These are phyloP conservation scores for Pseudogymnoascus sp. DNA, from an alignment of 2,329 filamentous ascomycete species.

Conservation along the genomic window DNA sequence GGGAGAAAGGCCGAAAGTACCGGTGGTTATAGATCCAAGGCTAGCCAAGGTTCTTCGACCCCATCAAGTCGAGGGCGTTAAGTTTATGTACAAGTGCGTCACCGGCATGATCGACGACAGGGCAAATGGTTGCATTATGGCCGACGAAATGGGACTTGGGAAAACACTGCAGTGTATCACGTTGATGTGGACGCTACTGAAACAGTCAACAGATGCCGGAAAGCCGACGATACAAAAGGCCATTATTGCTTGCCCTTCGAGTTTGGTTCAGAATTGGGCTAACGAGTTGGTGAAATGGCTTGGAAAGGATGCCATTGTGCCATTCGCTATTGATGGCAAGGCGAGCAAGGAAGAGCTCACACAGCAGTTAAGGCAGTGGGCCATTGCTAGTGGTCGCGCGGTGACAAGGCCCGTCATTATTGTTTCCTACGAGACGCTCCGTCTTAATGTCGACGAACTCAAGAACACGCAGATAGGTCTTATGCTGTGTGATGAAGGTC, in stretches of 20 bases:
- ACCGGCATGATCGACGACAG: conserved; percentile 93
- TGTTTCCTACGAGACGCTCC: conserved; percentile 92
- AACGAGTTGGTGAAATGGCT: conserved; percentile 97
- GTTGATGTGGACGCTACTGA: conserved; percentile 91
- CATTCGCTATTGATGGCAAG: conserved; percentile 95
- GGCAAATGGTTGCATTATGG: conserved; percentile 98
- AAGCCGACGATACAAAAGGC: conserved; percentile 92
- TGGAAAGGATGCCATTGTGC: conserved; percentile 78
- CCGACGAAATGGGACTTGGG: conserved; percentile 95
- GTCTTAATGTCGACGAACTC: conserved; percentile 82
- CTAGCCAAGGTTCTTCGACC: conserved; percentile 85
- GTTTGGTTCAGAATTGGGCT: conserved; percentile 94
- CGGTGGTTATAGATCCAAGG: conserved; percentile 89
- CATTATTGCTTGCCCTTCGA: conserved; percentile 93
- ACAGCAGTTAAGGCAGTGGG: conserved; percentile 88
- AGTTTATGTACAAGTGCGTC: conserved; percentile 91
- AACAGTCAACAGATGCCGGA: conserved; percentile 92
- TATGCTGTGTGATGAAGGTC: conserved; percentile 91
- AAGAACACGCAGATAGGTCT: conserved; percentile 85
- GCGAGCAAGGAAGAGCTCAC: conserved; percentile 89
- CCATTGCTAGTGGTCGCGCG: conserved; percentile 79
- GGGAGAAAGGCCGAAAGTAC: conserved; percentile 77
- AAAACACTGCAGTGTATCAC: conserved; percentile 97
- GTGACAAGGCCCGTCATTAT: conserved; percentile 92
- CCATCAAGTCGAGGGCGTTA: conserved; percentile 96